These are phyloP conservation scores for Oxyria digyna DNA, from an alignment of 148 eudicot genomes.

Conservation along the genomic window DNA sequence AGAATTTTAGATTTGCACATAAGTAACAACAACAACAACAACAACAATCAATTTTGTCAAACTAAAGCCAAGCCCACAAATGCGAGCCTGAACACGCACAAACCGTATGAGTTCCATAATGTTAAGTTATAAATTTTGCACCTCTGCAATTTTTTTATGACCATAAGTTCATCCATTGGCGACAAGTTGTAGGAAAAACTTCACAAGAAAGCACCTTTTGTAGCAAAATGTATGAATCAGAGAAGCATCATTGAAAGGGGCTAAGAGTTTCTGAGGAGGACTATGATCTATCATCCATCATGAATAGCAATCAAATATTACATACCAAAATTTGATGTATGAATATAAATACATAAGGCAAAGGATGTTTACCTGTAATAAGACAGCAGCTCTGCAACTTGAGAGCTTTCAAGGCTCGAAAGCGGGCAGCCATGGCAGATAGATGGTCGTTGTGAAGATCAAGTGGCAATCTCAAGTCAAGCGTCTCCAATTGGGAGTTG, in stretches of 20 bases:
- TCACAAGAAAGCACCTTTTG: too few relatives aligned
- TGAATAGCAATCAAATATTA: background rate
- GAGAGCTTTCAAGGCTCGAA: slow-evolving; percentile 22
- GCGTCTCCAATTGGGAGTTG: slow-evolving; percentile 17
- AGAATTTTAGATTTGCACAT: background rate
- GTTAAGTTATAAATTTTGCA: too few relatives aligned
- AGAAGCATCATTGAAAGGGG: too few relatives aligned
- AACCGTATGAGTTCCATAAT: too few relatives aligned
- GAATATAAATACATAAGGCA: background rate
- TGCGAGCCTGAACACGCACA: too few relatives aligned
- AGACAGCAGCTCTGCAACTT: slow-evolving; percentile 50
- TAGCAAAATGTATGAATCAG: too few relatives aligned
- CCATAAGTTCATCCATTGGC: too few relatives aligned
- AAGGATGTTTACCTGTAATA: slow-evolving; percentile 13
- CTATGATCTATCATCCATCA: background rate
- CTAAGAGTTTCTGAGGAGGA: background rate
- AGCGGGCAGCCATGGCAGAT: slow-evolving; percentile 20
- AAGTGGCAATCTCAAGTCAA: slow-evolving; percentile 58
- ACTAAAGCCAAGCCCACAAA: too few relatives aligned
- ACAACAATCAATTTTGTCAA: too few relatives aligned
- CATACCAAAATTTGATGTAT: background rate
- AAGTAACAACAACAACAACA: too few relatives aligned
- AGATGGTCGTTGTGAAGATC: slow-evolving; percentile 43
- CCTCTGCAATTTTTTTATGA: too few relatives aligned
- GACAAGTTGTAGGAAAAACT: too few relatives aligned